These are phyloP conservation scores for Nannochloropsis granulata DNA, from an alignment of 108 stramenopile species.

Conservation along the genomic window DNA sequence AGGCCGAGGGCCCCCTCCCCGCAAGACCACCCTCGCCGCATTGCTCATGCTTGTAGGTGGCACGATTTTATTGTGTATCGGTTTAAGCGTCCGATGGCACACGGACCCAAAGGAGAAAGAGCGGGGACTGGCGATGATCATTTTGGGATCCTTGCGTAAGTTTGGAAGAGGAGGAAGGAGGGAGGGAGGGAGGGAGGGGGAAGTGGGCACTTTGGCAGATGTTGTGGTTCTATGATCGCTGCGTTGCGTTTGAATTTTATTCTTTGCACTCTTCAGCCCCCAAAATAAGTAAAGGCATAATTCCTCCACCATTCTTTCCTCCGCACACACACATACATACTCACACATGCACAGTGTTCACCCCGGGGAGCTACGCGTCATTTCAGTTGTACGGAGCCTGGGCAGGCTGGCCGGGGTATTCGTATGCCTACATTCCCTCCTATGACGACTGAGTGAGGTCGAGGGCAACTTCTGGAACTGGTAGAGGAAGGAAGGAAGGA, in stretches of 20 bases:
- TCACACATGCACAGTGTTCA: not conserved
- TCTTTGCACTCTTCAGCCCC: too few relatives aligned
- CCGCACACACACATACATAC: not conserved
- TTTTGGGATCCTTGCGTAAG: not conserved
- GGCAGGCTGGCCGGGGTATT: constrained; percentile 31
- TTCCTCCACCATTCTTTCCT: not conserved
- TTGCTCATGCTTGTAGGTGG: constrained; percentile 14
- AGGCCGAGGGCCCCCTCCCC: constrained; percentile 17
- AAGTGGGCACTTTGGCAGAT: too few relatives aligned
- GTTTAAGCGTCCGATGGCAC: not conserved
- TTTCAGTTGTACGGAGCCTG: constrained; percentile 18
- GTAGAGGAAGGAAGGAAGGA: too few relatives aligned
- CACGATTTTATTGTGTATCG: not conserved
- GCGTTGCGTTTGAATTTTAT: too few relatives aligned
- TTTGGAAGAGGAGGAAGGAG: not conserved
- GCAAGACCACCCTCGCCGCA: constrained; percentile 29
- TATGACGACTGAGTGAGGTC: constrained; percentile 15
- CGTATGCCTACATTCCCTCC: constrained; percentile 22
- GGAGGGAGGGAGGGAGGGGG: not conserved
- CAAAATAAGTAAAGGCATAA: too few relatives aligned
- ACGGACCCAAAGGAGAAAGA: not conserved
- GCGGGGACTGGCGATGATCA: not conserved
- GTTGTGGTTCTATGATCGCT: too few relatives aligned
- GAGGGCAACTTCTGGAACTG: too few relatives aligned
- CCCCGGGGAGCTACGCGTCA: constrained; percentile 28